phyloP scores from a whole-genome alignment of 2,329 filamentous ascomycete genomes.

The Corniculantispora saksenae region DNA sequence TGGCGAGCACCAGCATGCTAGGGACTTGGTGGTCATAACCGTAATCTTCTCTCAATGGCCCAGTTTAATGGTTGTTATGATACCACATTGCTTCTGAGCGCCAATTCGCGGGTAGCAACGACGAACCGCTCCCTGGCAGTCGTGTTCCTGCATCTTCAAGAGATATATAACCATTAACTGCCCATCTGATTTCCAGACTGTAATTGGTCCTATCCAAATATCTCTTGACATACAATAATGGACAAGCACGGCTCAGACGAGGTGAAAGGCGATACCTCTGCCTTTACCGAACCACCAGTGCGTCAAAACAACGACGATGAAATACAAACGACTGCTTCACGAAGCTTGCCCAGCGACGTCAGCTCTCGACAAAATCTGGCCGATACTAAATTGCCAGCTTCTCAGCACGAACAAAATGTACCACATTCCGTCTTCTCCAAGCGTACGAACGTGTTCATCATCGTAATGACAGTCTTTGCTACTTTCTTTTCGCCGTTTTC shows the following conservation, averaged over 20 bases:
- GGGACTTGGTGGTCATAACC: not conserved
- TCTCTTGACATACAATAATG: not conserved
- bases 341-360: not conserved
- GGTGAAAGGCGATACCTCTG: not conserved
- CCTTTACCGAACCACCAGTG: not conserved
- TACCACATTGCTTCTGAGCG: not conserved
- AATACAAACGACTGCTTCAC: not conserved
- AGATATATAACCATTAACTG: not conserved
- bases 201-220: not conserved
- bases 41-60: not conserved
- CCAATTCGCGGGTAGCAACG: not conserved
- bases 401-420: not conserved
- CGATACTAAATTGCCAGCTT: not conserved
- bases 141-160: not conserved
- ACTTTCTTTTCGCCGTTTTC: constrained; percentile 34
- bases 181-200: not conserved
- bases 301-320: not conserved
- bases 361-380: too few species aligned
- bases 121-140: not conserved
- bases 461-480: constrained; percentile 31
- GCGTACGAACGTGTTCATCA: constrained; percentile 28
- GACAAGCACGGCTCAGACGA: not conserved
- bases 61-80: not conserved
- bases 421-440: constrained; percentile 29
- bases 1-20: not conserved